Evolutionary conservation across 306 rosid species (phyloP), one percentile per base, ranked within the genome.

Genomic region (Styphnolobium japonicum): DNA sequence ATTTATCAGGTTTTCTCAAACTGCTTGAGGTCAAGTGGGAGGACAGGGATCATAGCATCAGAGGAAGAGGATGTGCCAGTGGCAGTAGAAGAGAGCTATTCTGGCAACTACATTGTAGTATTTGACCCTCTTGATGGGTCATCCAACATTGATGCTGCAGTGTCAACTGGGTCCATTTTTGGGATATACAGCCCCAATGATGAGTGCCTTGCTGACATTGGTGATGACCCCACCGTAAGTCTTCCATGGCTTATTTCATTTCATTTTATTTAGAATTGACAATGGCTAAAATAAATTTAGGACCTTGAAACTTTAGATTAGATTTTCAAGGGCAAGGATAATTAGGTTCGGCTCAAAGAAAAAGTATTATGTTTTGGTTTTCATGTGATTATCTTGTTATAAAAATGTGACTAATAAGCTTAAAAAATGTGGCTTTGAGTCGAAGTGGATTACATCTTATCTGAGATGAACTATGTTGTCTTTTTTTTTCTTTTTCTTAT

Each of bases 31-130:
- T 96, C 99, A 78, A 96, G 99, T 79, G 98, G 99, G 65, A 81
- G 99, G 82, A 96, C 98, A 31, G 99, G 98, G 48, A 93, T 96
- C 46, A 96, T 96, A 89, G 99, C 99, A 33, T 96, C 98, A 9
- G 99, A 96, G 87, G 99, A 96, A 86, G 99, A 93, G 85, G 99
- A 96, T 55, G 99, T 96, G 43, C 98, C 99, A 0, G 98, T 96
- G 21, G 99, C 98, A 11, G 99, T 96, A 67, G 99, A 96, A 84
- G 99, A 96, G 88, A 93, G 98, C 86, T 96, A 91, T 78, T 96
- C 99, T 3, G 99, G 99, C 0, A 96, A 96, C 87, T 96, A 96
- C 88, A 88, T 93, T 77, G 99, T 89, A 2, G 99, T 96, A 7
- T 96, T 96, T 46, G 99, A 96, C 66, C 99, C 99, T 25, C 97